Evolutionary conservation across 2,329 filamentous ascomycete genomes (phyloP).

Genomic region (Bipolaris sorokiniana): DNA sequence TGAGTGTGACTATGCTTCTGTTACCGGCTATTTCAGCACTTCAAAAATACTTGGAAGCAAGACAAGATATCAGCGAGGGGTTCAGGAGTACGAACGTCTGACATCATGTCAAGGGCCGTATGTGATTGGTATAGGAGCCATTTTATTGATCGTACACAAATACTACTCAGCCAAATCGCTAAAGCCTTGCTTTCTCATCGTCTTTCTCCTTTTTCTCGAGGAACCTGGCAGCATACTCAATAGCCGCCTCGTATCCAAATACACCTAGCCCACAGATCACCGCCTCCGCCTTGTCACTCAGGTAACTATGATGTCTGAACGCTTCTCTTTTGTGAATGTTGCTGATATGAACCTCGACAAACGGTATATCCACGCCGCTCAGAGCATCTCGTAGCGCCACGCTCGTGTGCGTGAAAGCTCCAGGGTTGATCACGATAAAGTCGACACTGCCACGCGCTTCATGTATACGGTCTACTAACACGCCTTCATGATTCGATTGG

Average conservation of each 20-base stretch:
- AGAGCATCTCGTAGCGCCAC: slow-evolving; percentile 78
- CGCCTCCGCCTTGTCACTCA: slow-evolving; percentile 76
- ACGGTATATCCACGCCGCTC: slow-evolving; percentile 71
- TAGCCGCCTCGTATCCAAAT: slow-evolving; percentile 56
- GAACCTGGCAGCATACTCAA: slow-evolving; percentile 50
- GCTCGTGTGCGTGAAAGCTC: slow-evolving; percentile 76
- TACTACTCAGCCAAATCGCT: not conserved
- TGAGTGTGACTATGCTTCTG: slow-evolving; percentile 40
- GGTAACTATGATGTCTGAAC: slow-evolving; percentile 72
- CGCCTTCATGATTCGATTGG: slow-evolving; percentile 81
- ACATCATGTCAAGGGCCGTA: too few relatives aligned
- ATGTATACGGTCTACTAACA: slow-evolving; percentile 75
- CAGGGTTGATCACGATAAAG: slow-evolving; percentile 77
- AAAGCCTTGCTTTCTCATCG: not conserved
- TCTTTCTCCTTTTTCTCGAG: slow-evolving; percentile 18
- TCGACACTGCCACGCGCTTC: slow-evolving; percentile 65
- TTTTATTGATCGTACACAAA: too few relatives aligned
- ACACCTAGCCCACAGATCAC: slow-evolving; percentile 71
- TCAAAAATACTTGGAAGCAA: slow-evolving; percentile 38
- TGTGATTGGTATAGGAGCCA: too few relatives aligned
- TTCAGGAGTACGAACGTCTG: not conserved
- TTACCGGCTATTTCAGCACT: slow-evolving; percentile 34
- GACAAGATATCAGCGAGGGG: slow-evolving; percentile 28
- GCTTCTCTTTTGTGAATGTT: slow-evolving; percentile 76
- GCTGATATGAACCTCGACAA: slow-evolving; percentile 77